These are phyloP conservation scores for Trichoderma brevicompactum DNA, from an alignment of 2,329 filamentous ascomycete species.

Conservation along the genomic window DNA sequence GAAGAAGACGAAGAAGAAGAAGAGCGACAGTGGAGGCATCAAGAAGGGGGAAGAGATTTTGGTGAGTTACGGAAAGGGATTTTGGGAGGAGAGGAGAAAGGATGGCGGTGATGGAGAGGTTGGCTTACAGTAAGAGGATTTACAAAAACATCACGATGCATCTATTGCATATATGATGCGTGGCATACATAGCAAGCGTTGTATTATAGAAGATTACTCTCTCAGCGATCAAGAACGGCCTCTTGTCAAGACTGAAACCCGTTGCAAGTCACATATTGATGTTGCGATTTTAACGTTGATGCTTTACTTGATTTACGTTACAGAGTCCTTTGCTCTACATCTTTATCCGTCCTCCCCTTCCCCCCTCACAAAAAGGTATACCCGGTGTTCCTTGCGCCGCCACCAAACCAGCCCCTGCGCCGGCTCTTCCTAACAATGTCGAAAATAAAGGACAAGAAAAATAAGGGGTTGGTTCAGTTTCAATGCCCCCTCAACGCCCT, in stretches of 20 bases:
- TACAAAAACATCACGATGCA: neutral
- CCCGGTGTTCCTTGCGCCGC: constrained; percentile 28
- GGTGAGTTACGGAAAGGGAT: constrained; percentile 70
- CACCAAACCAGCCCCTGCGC: constrained; percentile 34
- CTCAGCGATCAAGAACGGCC: no score
- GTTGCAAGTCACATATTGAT: no score
- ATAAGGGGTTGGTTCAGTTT: neutral
- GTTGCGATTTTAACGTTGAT: neutral
- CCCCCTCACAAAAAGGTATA: constrained; percentile 23
- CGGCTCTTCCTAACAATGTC: constrained; percentile 16
- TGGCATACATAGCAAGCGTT: neutral
- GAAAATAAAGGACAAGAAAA: neutral
- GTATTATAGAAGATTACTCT: neutral
- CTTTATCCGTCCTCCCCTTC: neutral
- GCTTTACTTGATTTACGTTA: neutral
- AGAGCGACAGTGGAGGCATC: constrained; percentile 40
- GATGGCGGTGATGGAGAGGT: constrained; percentile 29
- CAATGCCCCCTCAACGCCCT: constrained; percentile 9
- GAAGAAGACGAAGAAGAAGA: constrained; percentile 38
- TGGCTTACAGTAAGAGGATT: neutral
- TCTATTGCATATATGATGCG: neutral
- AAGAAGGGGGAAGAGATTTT: constrained; percentile 65
- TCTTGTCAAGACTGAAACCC: no score
- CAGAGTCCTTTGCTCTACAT: neutral
- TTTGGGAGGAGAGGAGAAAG: constrained; percentile 58